These are phyloP conservation scores for Chamaecrista fasciculata DNA, from an alignment of 306 rosid species.

Conservation along the genomic window DNA sequence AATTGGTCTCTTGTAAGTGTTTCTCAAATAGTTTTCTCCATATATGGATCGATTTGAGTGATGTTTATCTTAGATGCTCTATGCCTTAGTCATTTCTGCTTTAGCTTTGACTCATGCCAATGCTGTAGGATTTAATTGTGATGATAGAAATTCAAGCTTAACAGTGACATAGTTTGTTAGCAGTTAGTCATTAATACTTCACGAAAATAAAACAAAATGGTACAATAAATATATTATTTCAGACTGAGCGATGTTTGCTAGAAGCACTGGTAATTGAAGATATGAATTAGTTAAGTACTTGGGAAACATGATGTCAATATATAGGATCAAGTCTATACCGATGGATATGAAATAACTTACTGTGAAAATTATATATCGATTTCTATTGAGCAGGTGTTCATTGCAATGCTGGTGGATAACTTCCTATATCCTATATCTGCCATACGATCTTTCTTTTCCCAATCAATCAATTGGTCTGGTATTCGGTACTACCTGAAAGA, in stretches of 20 bases:
- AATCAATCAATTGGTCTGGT: slow-evolving; percentile 97
- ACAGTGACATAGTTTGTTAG: not conserved
- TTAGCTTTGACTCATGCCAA: slow-evolving; percentile 17
- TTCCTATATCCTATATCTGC: slow-evolving; percentile 82
- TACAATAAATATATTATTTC: not conserved
- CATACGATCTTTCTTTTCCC: slow-evolving; percentile 75
- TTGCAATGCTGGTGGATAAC: slow-evolving; percentile 87
- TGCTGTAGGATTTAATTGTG: not conserved
- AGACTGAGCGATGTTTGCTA: slow-evolving; percentile 5
- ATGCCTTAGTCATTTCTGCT: slow-evolving; percentile 12
- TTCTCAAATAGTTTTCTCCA: slow-evolving; percentile 19
- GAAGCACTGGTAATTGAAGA: not conserved
- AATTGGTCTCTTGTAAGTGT: slow-evolving; percentile 79
- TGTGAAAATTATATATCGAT: slow-evolving; percentile 30
- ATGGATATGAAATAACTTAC: slow-evolving; percentile 18
- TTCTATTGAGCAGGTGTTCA: slow-evolving; percentile 67
- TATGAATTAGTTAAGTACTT: not conserved
- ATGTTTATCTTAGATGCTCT: slow-evolving; percentile 16
- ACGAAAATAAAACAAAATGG: not conserved
- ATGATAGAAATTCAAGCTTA: slow-evolving; percentile 7
- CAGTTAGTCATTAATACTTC: not conserved
- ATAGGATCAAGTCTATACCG: not conserved
- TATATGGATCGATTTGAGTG: slow-evolving; percentile 13
- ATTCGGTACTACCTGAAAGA: slow-evolving; percentile 71
- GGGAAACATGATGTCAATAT: not conserved